Percentiles rank a stretch among this genome's conserved stretches.
Conservation (phyloP, 306 rosid genomes). For the Aeschynomene evenia region DNA sequence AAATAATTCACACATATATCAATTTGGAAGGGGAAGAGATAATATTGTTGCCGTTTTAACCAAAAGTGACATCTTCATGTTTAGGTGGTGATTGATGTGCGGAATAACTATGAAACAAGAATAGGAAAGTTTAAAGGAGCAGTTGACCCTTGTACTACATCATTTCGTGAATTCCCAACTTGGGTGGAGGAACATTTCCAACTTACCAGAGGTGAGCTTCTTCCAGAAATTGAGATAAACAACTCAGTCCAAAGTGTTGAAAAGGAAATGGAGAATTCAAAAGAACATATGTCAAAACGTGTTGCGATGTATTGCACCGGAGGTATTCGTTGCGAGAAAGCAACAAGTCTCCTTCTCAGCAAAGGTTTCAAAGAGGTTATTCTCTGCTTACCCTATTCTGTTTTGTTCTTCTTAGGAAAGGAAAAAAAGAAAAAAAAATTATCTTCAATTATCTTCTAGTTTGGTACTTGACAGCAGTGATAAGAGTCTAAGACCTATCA, state of each 20-base stretch:
- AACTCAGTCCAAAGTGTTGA: conserved; percentile 38
- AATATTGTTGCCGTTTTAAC: not conserved
- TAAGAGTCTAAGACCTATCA: not conserved
- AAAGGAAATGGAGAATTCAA: conserved; percentile 35
- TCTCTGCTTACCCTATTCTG: conserved; percentile 8
- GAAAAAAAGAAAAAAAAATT: not conserved
- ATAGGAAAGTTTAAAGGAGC: conserved; percentile 95
- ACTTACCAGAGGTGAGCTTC: conserved; percentile 30
- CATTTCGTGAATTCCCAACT: conserved; percentile 88
- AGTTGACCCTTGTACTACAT: conserved; percentile 72
- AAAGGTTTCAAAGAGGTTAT: conserved; percentile 90
- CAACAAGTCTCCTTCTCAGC: conserved; percentile 84
- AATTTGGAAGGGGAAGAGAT: conserved; percentile 1
- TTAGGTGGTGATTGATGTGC: conserved; percentile 91
- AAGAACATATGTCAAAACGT: conserved; percentile 48
- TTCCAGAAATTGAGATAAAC: conserved; percentile 25
- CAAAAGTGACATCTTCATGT: conserved; percentile 10
- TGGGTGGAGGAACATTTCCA: conserved; percentile 80
- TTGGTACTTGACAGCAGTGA: conserved; percentile 9
- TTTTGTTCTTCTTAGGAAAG: not conserved
- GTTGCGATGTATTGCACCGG: conserved; percentile 99
- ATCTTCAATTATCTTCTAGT: not conserved
- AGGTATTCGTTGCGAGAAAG: conserved; percentile 98
- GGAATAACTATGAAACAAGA: conserved; percentile 85
- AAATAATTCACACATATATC: not conserved